Percentiles rank a stretch among this genome's conserved stretches.
Evolutionary conservation across 2,329 filamentous ascomycete genomes (phyloP).

Genomic region (Xylaria sp.): DNA sequence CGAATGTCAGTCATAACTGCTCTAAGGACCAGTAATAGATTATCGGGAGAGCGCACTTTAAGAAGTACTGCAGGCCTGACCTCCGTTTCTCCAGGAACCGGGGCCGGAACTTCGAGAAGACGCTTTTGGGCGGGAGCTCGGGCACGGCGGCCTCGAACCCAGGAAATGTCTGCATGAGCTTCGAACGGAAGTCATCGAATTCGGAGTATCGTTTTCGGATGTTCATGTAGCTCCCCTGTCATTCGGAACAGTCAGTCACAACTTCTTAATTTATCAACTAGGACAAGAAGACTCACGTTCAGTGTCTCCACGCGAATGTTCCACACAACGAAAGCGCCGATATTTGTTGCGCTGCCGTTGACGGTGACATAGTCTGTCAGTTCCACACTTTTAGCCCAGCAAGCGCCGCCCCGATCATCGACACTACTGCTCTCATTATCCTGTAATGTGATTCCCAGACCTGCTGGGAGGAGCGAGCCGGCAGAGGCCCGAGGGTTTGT

Average conservation of each 20-base stretch:
- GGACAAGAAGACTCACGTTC: conserved; percentile 51
- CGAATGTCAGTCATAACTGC: conserved; percentile 8
- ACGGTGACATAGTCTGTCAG: conserved; percentile 54
- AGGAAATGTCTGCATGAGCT: conserved; percentile 75
- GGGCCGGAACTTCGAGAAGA: conserved; percentile 79
- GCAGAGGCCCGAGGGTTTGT: conserved; percentile 44
- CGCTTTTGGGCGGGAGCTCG: conserved; percentile 82
- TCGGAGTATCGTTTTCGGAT: conserved; percentile 80
- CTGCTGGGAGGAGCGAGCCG: conserved; percentile 39
- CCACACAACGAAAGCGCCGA: conserved; percentile 94
- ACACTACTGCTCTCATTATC: conserved; percentile 55
- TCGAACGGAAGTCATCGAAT: conserved; percentile 75
- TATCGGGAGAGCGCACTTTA: conserved; percentile 60
- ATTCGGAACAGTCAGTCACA: conserved; percentile 3
- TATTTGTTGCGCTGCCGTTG: conserved; percentile 50
- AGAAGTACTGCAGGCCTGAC: conserved; percentile 80
- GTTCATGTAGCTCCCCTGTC: conserved; percentile 55
- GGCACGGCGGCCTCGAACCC: conserved; percentile 80
- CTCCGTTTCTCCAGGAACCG: conserved; percentile 81
- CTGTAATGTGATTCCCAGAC: conserved; percentile 52
- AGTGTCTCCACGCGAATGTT: conserved; percentile 84
- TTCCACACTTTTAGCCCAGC: conserved; percentile 60
- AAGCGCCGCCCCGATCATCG: conserved; percentile 42
- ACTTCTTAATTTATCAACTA: background rate
- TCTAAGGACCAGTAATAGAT: too few relatives aligned